Evolutionary conservation across 2,329 filamentous ascomycete genomes (phyloP).

Genomic region (Xylaria sp.): DNA sequence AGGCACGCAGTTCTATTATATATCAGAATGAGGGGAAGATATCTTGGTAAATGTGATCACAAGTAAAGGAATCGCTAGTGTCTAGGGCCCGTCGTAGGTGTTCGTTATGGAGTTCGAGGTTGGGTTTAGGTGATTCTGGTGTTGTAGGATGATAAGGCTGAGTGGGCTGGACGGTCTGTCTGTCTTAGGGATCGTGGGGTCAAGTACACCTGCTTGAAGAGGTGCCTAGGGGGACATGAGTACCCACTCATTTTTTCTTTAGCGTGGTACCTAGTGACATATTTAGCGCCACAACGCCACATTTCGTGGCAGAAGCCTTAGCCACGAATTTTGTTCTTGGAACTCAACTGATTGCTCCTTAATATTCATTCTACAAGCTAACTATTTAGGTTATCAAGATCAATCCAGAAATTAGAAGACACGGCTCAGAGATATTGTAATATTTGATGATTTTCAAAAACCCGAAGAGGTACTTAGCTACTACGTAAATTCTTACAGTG

Average conservation of each 20-base stretch:
- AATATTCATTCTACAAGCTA: too few species aligned
- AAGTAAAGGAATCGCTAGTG: neutral
- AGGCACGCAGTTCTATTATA: conserved; percentile 5
- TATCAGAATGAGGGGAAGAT: neutral
- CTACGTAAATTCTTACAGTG: too few species aligned
- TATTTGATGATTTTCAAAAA: too few species aligned
- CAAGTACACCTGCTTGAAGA: too few species aligned
- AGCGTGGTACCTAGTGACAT: neutral
- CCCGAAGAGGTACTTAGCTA: too few species aligned
- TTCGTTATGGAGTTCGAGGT: conserved; percentile 11
- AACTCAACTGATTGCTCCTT: too few species aligned
- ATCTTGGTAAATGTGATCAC: neutral
- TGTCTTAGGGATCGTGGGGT: conserved; percentile 32
- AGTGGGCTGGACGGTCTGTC: conserved; percentile 20
- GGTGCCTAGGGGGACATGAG: neutral
- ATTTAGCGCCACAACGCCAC: too few species aligned
- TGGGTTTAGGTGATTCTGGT: conserved; percentile 17
- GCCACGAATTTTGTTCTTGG: too few species aligned
- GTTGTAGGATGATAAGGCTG: conserved; percentile 37
- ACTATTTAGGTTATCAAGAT: too few species aligned
- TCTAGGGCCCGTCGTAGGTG: neutral
- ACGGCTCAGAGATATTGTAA: too few species aligned
- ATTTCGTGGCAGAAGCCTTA: too few species aligned
- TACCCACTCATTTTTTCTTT: neutral
- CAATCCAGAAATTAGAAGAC: too few species aligned